Evolutionary conservation across 2,329 filamentous ascomycete genomes (phyloP), one percentile per base, ranked within the genome.

Genomic region (Venturiaceae sp.): DNA sequence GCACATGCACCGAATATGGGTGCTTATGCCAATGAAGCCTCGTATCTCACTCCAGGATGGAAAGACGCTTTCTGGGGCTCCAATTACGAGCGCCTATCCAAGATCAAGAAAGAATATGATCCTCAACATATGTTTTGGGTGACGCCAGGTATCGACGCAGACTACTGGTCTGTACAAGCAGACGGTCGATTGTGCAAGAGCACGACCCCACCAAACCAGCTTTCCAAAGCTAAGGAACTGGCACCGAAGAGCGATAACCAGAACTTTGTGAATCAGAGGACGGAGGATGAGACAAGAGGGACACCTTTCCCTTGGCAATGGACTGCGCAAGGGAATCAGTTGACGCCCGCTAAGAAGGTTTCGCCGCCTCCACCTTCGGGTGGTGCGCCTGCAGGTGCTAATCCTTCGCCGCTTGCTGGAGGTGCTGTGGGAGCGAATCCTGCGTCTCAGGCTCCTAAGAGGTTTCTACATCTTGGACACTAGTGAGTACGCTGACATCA

Each of bases 91-190:
- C 36, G 54, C 7, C 50, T 60, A 7, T 47, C 53, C 21, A 14
- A 44, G 16, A 61, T 61, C 53, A 61, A 61, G 54, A 47, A 50
- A 14, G 39, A 60, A 34, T 57, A 53, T 44, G 58, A 61, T 52
- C 60, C 60, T 19, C 16, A 41, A 5, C n/a, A 44, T 36, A 8
- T 61, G 13, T 61, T 61, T 39, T 60, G 55, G 53, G 34, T 53
- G 6, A 60, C 58, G 5, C 58, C 58, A 11, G 58, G 58, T 34
- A 47, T 60, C 19, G 39, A 47, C 21, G 58, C 58, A 11, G 58
- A 60, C 6, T 8, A 28, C 52, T 47, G 30, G 46, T 19, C 55
- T 46, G 57, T 53, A 7, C 26, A n/a, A 34, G 6, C 19, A 5
- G 50, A 57, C 13, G 57, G 57, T 11, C 58, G 58, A 26, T 37